A percentile compares a stretch with the other conserved stretches of the same genome.
Conservation (phyloP, 176 grass and related monocot genomes). For the Pontederia crassipes region DNA sequence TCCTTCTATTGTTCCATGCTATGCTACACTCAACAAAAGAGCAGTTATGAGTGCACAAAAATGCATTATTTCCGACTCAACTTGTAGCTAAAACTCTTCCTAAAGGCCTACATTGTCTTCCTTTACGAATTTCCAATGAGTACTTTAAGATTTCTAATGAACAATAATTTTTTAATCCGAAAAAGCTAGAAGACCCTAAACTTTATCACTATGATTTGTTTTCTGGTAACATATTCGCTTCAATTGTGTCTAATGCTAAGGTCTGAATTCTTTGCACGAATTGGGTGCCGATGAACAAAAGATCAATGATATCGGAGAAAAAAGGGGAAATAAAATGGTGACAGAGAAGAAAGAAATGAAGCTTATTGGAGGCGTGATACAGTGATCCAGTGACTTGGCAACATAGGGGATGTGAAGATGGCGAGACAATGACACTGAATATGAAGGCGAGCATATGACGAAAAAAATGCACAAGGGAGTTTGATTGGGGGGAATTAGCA, state of each 20-base stretch:
- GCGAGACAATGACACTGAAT: too few species aligned
- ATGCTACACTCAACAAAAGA: constrained; percentile 83
- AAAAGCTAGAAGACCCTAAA: constrained; percentile 53
- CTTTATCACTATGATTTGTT: constrained; percentile 81
- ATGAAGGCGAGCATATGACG: too few species aligned
- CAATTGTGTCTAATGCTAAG: constrained; percentile 78
- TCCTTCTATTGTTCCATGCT: constrained; percentile 39
- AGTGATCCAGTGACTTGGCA: too few species aligned
- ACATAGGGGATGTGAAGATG: too few species aligned
- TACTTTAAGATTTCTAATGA: constrained; percentile 40
- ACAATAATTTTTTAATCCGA: constrained; percentile 38
- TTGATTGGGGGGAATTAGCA: too few species aligned
- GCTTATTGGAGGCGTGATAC: too few species aligned
- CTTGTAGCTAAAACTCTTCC: constrained; percentile 83
- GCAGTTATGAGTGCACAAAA: constrained; percentile 58
- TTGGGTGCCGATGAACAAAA: too few species aligned
- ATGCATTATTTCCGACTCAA: constrained; percentile 73
- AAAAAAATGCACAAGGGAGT: too few species aligned
- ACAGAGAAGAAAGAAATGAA: too few species aligned
- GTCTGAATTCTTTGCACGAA: constrained; percentile 34
- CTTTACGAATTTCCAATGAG: constrained; percentile 49
- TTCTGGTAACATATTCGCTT: constrained; percentile 81
- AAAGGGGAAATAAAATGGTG: too few species aligned
- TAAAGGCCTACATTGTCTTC: constrained; percentile 86
- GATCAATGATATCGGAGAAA: too few species aligned